Conservation (phyloP, 345 rosid species). For the Pistacia integerrima region DNA sequence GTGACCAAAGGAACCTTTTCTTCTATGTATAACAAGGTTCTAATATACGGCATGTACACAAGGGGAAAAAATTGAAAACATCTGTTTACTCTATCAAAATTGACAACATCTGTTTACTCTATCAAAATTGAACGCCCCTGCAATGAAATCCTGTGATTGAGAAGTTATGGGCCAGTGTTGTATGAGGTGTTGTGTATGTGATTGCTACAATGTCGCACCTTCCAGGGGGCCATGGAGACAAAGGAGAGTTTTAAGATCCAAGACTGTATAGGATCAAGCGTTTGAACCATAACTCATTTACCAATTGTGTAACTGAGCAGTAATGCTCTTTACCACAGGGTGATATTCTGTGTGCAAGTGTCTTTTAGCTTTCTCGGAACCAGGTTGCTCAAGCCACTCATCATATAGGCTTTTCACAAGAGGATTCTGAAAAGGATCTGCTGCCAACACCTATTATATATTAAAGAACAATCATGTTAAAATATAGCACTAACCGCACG, state of each 20-base stretch:
- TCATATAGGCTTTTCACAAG: conserved; percentile 62
- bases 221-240: conserved; percentile 1
- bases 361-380: conserved; percentile 73
- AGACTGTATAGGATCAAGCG: background rate
- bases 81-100: conserved; percentile 43
- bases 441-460: conserved; percentile 45
- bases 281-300: conserved; percentile 23
- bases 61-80: background rate
- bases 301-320: conserved; percentile 83
- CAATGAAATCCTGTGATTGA: conserved; percentile 5
- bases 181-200: background rate
- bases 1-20: background rate
- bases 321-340: conserved; percentile 75
- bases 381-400: conserved; percentile 90
- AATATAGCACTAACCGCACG: background rate
- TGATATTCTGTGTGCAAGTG: conserved; percentile 83
- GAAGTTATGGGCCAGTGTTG: background rate
- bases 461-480: background rate
- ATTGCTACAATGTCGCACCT: background rate
- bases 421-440: conserved; percentile 78
- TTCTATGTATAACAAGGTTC: conserved; percentile 13
- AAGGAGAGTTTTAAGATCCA: background rate
- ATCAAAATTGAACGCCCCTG: conserved; percentile 44
- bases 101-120: conserved; percentile 27
- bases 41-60: conserved; percentile 26